Percentiles rank a stretch among this genome's conserved stretches.
Conservation (phyloP, 768 basidiomycete genomes). For the Omphalotus guepiniiformis region DNA sequence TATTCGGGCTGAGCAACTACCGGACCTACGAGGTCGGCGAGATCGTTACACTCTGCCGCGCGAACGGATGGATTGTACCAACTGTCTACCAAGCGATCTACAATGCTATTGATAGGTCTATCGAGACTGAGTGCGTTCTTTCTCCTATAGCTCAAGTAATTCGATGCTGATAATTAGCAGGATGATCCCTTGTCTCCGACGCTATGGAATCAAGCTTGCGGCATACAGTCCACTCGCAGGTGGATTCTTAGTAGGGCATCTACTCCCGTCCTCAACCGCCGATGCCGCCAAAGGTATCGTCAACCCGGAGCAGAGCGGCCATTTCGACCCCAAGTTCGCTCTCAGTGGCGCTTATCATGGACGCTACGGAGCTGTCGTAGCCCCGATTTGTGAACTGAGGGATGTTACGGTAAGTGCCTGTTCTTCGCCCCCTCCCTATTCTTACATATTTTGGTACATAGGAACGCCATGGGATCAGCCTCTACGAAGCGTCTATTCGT, state of each 20-base stretch:
- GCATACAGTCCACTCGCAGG: slow-evolving; percentile 46
- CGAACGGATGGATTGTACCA: slow-evolving; percentile 39
- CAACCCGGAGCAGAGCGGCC: slow-evolving; percentile 23
- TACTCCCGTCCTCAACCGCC: too few species aligned
- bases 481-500: slow-evolving; percentile 42
- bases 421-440: slow-evolving; percentile 2
- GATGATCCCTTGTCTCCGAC: slow-evolving; percentile 44
- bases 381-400: slow-evolving; percentile 32
- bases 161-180: slow-evolving; percentile 46
- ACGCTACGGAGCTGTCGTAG: slow-evolving; percentile 33
- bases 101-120: not conserved
- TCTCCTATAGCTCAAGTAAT: slow-evolving; percentile 12
- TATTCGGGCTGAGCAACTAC: slow-evolving; percentile 47
- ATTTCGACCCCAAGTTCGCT: slow-evolving; percentile 32
- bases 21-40: slow-evolving; percentile 46
- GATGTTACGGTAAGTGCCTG: slow-evolving; percentile 31
- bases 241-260: too few species aligned
- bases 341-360: slow-evolving; percentile 37
- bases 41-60: slow-evolving; percentile 42
- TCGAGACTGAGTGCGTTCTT: not conserved
- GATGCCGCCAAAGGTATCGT: too few species aligned
- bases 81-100: slow-evolving; percentile 44
- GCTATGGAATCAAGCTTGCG: slow-evolving; percentile 41
- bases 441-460: slow-evolving; percentile 13
- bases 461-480: slow-evolving; percentile 35